Conservation (phyloP, 2,329 filamentous ascomycete species). For the Epichloe bromicola region DNA sequence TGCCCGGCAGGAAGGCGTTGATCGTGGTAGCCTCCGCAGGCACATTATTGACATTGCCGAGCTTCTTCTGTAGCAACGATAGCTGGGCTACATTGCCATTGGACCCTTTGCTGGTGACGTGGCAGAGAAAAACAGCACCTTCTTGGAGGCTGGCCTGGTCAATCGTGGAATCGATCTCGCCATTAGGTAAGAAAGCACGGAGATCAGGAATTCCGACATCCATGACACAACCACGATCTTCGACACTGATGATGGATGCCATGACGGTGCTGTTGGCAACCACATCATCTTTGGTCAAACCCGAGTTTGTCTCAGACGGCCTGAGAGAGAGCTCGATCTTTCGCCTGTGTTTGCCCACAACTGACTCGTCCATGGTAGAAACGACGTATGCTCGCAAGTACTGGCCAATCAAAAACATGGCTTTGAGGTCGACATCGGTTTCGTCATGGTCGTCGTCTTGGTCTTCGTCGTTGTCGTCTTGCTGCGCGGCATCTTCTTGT, state of each 20-base stretch:
- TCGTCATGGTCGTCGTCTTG: conserved; percentile 29
- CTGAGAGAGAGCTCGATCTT: conserved; percentile 80
- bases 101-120: conserved; percentile 60
- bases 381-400: conserved; percentile 76
- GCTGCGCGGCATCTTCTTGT: conserved; percentile 48
- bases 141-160: conserved; percentile 60
- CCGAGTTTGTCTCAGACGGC: conserved; percentile 65
- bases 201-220: conserved; percentile 65
- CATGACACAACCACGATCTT: conserved; percentile 93
- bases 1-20: conserved; percentile 81
- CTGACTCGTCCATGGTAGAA: conserved; percentile 58
- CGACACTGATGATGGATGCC: conserved; percentile 79
- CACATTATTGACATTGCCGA: conserved; percentile 52
- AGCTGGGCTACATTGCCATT: conserved; percentile 80
- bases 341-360: conserved; percentile 52
- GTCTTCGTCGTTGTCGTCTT: conserved; percentile 37
- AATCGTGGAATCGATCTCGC: conserved; percentile 58
- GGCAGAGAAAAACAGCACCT: conserved; percentile 73
- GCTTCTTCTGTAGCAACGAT: conserved; percentile 56
- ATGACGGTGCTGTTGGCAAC: conserved; percentile 69
- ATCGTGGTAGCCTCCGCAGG: conserved; percentile 73
- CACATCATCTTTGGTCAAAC: conserved; percentile 59
- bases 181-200: conserved; percentile 74
- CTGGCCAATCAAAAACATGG: conserved; percentile 71
- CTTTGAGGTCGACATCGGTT: conserved; percentile 56